These are phyloP conservation scores for Triticum turgidum DNA, from an alignment of 176 grass and related monocot genomes.

Conservation along the genomic window DNA sequence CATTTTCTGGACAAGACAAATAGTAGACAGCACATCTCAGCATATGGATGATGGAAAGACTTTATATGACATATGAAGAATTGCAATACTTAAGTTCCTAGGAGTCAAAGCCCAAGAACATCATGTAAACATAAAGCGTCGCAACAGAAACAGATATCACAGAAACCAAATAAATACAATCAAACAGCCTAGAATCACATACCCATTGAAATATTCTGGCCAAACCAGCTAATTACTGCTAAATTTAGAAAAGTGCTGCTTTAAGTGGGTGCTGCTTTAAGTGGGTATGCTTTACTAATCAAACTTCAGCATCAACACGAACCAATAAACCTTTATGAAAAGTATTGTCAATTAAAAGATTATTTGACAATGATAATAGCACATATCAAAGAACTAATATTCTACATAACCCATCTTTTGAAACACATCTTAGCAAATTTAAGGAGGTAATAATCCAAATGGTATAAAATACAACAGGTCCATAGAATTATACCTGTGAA, in stretches of 20 bases:
- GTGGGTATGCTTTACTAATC: background rate
- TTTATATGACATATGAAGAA: slow-evolving; percentile 1
- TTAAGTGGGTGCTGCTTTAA: background rate
- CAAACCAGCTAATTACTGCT: background rate
- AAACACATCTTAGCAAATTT: slow-evolving; percentile 3
- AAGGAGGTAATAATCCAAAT: background rate
- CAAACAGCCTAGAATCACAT: background rate
- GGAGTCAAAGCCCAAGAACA: background rate
- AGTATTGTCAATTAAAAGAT: background rate
- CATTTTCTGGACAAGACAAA: slow-evolving; percentile 47
- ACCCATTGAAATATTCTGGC: background rate
- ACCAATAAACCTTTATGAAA: slow-evolving; percentile 6
- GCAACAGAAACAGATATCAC: background rate
- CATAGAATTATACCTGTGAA: slow-evolving; percentile 45
- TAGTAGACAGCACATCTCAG: background rate
- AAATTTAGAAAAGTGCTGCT: background rate
- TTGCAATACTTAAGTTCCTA: background rate
- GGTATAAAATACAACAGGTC: background rate
- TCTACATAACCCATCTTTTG: background rate
- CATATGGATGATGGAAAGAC: too few relatives aligned
- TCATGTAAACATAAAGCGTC: background rate
- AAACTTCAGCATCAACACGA: slow-evolving; percentile 11
- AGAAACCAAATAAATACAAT: background rate
- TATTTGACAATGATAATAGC: background rate
- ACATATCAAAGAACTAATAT: background rate